Evolutionary conservation across 2,329 filamentous ascomycete genomes (phyloP), one percentile per base, ranked within the genome.

Genomic region (Tolypocladium sp.): DNA sequence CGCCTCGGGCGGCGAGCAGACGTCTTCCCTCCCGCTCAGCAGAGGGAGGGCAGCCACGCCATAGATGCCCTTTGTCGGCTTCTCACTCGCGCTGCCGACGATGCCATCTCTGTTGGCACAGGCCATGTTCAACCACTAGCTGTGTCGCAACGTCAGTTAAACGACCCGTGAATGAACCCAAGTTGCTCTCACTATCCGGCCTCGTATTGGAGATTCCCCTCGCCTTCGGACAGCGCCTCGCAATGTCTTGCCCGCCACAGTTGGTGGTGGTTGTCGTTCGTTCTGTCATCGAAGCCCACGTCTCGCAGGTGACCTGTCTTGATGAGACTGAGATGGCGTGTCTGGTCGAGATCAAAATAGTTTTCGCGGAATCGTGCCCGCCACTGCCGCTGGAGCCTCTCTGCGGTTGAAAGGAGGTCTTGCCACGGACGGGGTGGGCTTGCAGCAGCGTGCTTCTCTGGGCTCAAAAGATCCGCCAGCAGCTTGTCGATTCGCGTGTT

Each of bases 101-200:
- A 85, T 80, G 25, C 82, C 82, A 63, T 85, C 82, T 35, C 80
- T 76, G 60, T 79, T 73, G 2, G 81, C 82, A 63, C 82, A 84
- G 41, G 79, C 77, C 38, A 84, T 71, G 57, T 82, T 81, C 22
- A 82, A 67, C 81, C 82, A 85, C 82, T 80, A 86, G 58, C 82
- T 85, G 58, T 12, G 17, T 25, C 12, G n/a, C 10, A 35, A 53
- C 15, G 52, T 71, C 57, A 70, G 69, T 57, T 56, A 58, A 35
- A 3, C 20, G 7, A 27, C 12, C 10, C 3, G 6, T 27, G 3
- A 3, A 10, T 15, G 30, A 17, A 4, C 22, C 33, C 33, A 33
- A 2, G 7, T 25, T 22, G 4, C n/a, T 69, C 79, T 71, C 69
- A 83, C 80, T 80, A 71, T 59, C 82, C 82, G 30, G 76, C 71